Base-by-base conservation (phyloP, 1,284 basidiomycete species). In the Sphaerobolus stellatus region DNA sequence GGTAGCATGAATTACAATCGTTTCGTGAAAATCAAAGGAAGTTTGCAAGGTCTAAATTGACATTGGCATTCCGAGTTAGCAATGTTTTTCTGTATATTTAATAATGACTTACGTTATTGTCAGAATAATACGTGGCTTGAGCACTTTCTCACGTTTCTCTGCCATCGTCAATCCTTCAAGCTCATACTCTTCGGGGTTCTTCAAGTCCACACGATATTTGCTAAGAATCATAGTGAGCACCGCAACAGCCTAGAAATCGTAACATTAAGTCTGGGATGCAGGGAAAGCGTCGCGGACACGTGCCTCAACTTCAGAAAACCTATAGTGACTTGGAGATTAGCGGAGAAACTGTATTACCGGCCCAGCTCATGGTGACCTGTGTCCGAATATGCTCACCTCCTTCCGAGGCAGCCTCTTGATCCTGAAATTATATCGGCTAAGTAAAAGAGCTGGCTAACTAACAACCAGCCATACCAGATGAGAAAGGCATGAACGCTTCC, bases 341-440 rank as follows among this genome's bases (percentile, higher is more conserved):
- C 34, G 5, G 20, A 14, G 2, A 14, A 13, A 38, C 16, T 16
- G 16, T 8, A 25, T 7, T 14, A 25, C 14, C 8, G 20, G 3
- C 25, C 41, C 41, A 14, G 22, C 18, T 43, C 3, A 43, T 4
- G 4, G 20, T 14, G 3, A 43, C 28, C 18, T 2, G 28, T 11
- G 3, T 20, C 11, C 13, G 33, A 36, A 36, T 11, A 36, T 9
- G 62, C 74, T 54, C 65, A 81, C 72, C 75, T 72, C 59, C 77
- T 73, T 30, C 80, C 81, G 34, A 83, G 68, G 64, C 81, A 83
- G 11, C 73, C 75, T 13, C 80, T 71, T 9, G 71, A 66, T 38
- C 75, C 75, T 43, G 22, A 11, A 5, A 48, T 9, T 5, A 7
- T 7, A 38, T 7, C n/a, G 30, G 14, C 30, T 11, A 40, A 1